These are phyloP conservation scores for Neofusicoccum ribis DNA, from an alignment of 2,329 filamentous ascomycete species.

Conservation along the genomic window DNA sequence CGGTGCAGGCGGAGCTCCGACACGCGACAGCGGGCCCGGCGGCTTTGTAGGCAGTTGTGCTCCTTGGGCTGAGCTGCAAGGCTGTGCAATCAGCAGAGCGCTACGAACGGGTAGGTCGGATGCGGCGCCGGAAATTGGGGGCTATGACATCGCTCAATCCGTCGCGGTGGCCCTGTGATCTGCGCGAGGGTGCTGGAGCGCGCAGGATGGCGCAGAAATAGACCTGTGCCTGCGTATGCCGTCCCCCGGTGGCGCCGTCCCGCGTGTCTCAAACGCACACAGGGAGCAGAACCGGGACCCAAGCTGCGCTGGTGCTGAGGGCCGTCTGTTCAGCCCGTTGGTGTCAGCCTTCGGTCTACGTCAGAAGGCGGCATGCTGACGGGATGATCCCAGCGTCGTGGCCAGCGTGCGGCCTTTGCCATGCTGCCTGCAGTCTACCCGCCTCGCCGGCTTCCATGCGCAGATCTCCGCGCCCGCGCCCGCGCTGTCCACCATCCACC, in stretches of 20 bases:
- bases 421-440: neutral
- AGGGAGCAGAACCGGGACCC: neutral
- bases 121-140: conserved; percentile 10
- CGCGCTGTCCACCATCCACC: neutral
- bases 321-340: neutral
- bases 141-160: conserved; percentile 7
- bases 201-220: too few relatives aligned
- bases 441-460: neutral
- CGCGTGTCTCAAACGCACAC: neutral
- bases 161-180: neutral
- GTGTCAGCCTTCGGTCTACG: neutral
- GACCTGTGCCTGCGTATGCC: neutral
- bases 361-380: neutral
- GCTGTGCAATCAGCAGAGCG: conserved; percentile 1
- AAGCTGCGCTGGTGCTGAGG: neutral
- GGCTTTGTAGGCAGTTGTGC: conserved; percentile 9
- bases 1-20: neutral
- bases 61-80: conserved; percentile 1
- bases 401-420: neutral
- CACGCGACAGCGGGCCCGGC: conserved; percentile 5
- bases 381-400: neutral
- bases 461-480: neutral
- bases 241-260: neutral
- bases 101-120: conserved; percentile 8
- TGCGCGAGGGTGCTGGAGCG: neutral